Base-by-base conservation (phyloP, 352 stramenopile genomes). In the Globisporangium ultimum region DNA sequence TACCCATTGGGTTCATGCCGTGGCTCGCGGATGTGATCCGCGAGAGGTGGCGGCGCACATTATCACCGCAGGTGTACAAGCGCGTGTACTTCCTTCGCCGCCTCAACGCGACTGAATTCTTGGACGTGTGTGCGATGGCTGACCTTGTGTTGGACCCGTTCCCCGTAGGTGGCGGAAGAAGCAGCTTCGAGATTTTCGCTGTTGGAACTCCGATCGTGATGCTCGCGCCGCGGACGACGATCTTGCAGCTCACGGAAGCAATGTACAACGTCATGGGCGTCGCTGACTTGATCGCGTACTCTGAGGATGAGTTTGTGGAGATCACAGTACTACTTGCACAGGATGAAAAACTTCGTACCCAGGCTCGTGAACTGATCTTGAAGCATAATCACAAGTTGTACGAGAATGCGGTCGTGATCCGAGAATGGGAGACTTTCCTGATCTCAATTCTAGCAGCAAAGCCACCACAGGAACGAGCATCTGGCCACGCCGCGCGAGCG, bases 211-310 rank as follows among this genome's bases (percentile, higher is more conserved):
- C 79, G 1, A 87, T 91, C 41, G 67, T 91, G 12, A 67, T 73
- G 20, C 66, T 74, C 20, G 60, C 65, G n/a, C 54, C 71, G 17
- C 65, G 78, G 14, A 88, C 76, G 15, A 79, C 74, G 1, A 71
- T 91, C 4, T 41, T 88, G n/a, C 78, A 88, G 60, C 69, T 91
- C 14, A 89, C 74, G 1, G 54, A 63, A 11, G 77, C 59, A 17
- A 91, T 91, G 81, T 91, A 91, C 63, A 64, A 52, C 0, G 40
- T 63, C 17, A 89, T 91, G 79, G 70, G 58, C 12, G 67, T 78
- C 12, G 21, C 51, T 1, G 61, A 66, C 22, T 62, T 72, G 48
- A 55, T 84, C 42, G 64, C 59, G 7, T 60, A 67, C 21, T 48
- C 55, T 0, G 63, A 78, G 24, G 57, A 63, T 2, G 58, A 62